Base-by-base conservation (phyloP, 345 rosid genomes). In the Eucalyptus leucophloia region DNA sequence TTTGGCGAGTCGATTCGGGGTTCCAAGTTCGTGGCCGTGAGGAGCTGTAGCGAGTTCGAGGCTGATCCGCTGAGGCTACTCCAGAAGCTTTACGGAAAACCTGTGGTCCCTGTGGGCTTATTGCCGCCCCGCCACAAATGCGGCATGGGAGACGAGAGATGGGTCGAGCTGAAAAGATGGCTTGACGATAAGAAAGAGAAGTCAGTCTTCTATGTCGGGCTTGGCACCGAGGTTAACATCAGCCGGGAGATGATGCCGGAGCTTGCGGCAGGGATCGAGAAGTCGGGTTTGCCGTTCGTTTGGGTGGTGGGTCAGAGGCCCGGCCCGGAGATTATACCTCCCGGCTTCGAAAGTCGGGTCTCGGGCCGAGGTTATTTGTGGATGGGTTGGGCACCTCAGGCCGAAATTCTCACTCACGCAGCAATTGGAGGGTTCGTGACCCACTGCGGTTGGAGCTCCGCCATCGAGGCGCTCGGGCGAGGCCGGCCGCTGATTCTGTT, bases 361-460 rank as follows among this genome's bases (percentile, higher is more conserved):
- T 19, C 50, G 6, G 89, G 88, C 34, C 32, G 49, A 44, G 91
- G 92, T 4, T 10, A 88, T 9, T 51, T 90, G n/a, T 88, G 88
- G 88, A 82, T 49, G 18, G 37, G 54, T 24, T 92, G 91, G 92
- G 93, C 88, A 2, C 92, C 90, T 19, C 89, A 92, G 23, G 17
- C 86, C 2, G 65, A 81, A 24, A 90, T 92, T 54, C 88, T 92
- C 44, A 50, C 37, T 15, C 90, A 92, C 47, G 15, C 44, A 7
- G 77, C 92, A 2, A 86, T 88, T 1, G 92, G 93, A 16, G 92
- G 92, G 16, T 88, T 92, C 88, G 30, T 92, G 89, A 92, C 93
- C 13, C 93, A 91, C 82, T 51, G 88, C 6, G 90, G 91, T 0
- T 87, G 91, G 89, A 87, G 91, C 86, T 91, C 92, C 1, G 89